These are phyloP conservation scores for Pyrus hybrid DNA, from an alignment of 331 rosid genomes.

Conservation along the genomic window DNA sequence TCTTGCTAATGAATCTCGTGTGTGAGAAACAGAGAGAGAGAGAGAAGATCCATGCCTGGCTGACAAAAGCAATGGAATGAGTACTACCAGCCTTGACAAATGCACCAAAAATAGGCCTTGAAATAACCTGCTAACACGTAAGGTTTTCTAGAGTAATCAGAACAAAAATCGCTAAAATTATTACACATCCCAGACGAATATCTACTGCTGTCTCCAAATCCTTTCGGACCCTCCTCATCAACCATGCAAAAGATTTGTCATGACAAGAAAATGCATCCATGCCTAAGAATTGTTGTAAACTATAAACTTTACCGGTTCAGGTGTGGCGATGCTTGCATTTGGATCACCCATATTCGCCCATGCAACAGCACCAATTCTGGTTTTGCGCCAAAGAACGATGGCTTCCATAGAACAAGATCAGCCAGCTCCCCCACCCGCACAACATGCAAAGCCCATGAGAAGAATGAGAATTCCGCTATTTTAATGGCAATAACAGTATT, in stretches of 20 bases:
- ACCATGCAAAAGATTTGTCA: background rate
- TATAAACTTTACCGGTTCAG: conserved; percentile 69
- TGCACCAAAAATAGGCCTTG: conserved; percentile 91
- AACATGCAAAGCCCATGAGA: background rate
- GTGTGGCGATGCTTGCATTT: conserved; percentile 94
- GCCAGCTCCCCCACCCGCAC: too few species aligned
- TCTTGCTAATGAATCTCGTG: background rate
- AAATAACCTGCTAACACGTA: conserved; percentile 43
- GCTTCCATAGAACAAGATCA: too few species aligned
- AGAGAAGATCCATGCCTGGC: conserved; percentile 59
- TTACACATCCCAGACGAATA: too few species aligned
- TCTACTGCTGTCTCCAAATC: too few species aligned
- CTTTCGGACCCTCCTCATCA: too few species aligned
- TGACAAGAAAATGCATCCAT: background rate
- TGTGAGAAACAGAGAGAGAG: background rate
- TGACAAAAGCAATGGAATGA: conserved; percentile 79
- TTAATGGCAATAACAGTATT: background rate
- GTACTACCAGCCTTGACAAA: conserved; percentile 79
- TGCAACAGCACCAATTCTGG: conserved; percentile 81
- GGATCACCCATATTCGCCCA: too few species aligned
- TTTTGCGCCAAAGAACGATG: conserved; percentile 89
- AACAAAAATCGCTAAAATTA: too few species aligned
- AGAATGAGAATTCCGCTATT: background rate
- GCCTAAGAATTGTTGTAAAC: background rate
- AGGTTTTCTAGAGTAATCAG: too few species aligned